Evolutionary conservation across 345 rosid species (phyloP), one percentile per base, ranked within the genome.

Genomic region (Raphanus raphanistrum): DNA sequence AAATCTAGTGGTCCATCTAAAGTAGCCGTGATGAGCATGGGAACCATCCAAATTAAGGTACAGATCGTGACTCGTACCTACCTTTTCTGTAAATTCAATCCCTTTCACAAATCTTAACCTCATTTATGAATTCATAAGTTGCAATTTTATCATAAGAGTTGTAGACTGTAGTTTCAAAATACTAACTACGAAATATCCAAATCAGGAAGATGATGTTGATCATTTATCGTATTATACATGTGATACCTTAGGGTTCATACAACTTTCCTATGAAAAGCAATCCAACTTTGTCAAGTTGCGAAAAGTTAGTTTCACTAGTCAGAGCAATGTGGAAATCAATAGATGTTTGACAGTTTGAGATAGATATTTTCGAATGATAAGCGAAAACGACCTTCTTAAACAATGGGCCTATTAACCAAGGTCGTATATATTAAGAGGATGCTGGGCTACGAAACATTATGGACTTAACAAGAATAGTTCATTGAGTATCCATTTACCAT

Each of bases 101-200:
- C 63, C 48, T 78, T 78, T 78, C 78, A 61, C 61, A 60, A 59
- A 33, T 79, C 74, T 72, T 32, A 25, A 65, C 48, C 71, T 55
- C 81, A 45, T 31, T 71, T 26, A 25, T 15, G 76, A 65, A 64
- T 38, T 65, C 9, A 8, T n/a, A 33, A 60, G 70, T 67, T 73
- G 70, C 59, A 55, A 33, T 79, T 78, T 16, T 73, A 45, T 67
- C 55, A 67, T 73, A 78, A 72, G 63, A 45, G 77, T 48, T 67
- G 61, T 66, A 66, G 63, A 67, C 69, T 72, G 73, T 72, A 60
- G 69, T 32, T 67, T 79, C 54, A 5, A 60, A 66, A 73, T 61
- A 79, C 82, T 79, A 79, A 73, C 78, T 79, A 79, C 74, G 82
- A 79, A 73, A 73, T 73, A 72, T 68, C 69, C 82, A 79, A 61